Evolutionary conservation across 768 basidiomycete species (phyloP).

Genomic region (Trametes elegans): DNA sequence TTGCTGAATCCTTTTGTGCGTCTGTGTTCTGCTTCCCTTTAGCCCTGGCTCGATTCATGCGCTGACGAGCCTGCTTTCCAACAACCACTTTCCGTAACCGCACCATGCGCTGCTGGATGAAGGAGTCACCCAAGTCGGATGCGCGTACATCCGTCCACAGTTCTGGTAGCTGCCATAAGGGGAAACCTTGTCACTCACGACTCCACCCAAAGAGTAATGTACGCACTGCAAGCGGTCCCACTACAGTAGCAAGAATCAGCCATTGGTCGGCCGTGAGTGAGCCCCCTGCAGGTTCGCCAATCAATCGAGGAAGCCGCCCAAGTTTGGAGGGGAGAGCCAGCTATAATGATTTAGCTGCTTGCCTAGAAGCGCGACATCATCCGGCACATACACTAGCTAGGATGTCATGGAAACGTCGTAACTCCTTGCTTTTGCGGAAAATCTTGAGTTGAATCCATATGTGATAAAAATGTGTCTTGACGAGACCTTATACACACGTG

Average conservation of each 20-base stretch:
- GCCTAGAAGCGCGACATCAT: neutral
- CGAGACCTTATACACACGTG: neutral
- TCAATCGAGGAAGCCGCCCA: constrained; percentile 3
- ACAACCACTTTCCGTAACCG: too few relatives aligned
- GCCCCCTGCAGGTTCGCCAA: constrained; percentile 12
- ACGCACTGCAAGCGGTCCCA: constrained; percentile 30
- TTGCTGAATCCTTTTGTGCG: too few relatives aligned
- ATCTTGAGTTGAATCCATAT: constrained; percentile 14
- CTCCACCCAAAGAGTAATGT: neutral
- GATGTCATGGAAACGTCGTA: constrained; percentile 10
- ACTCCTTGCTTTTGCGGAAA: constrained; percentile 12
- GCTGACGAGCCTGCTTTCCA: too few relatives aligned
- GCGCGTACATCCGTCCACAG: too few relatives aligned
- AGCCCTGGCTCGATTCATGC: too few relatives aligned
- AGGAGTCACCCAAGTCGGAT: too few relatives aligned
- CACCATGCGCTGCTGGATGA: too few relatives aligned
- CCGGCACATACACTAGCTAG: neutral
- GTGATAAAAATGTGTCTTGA: constrained; percentile 19
- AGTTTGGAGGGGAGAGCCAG: constrained; percentile 27
- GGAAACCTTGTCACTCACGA: neutral
- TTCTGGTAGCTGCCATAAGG: neutral
- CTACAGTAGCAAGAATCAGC: constrained; percentile 29
- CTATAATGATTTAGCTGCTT: constrained; percentile 4
- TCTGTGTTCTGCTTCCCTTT: too few relatives aligned
- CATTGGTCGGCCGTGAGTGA: constrained; percentile 20